A percentile compares a stretch with the other conserved stretches of the same genome.
phyloP scores from a whole-genome alignment of 768 basidiomycete species.

The Russula sp. region DNA sequence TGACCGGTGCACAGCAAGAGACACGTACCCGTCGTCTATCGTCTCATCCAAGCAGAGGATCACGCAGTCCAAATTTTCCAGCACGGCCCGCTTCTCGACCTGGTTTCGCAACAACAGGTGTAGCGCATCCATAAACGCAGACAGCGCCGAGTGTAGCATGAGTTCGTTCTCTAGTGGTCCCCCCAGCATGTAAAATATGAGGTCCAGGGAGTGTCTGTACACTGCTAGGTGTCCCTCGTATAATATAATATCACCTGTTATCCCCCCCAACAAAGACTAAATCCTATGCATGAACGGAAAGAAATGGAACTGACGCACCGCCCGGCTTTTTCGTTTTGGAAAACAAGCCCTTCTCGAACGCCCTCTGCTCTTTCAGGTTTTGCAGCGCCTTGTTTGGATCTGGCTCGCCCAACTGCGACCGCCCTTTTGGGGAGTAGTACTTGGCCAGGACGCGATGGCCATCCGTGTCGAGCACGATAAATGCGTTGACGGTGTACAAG shows the following conservation, averaged over 20 bases:
- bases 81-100: constrained; percentile 88
- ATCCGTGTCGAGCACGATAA: constrained; percentile 92
- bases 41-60: constrained; percentile 93
- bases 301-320: constrained; percentile 44
- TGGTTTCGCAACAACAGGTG: constrained; percentile 83
- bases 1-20: neutral
- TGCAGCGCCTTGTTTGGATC: constrained; percentile 52
- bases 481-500: constrained; percentile 80
- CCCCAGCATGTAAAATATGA: constrained; percentile 91
- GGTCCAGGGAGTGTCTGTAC: constrained; percentile 91
- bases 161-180: constrained; percentile 89
- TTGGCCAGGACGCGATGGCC: constrained; percentile 94
- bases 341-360: constrained; percentile 93
- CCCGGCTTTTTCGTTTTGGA: constrained; percentile 93
- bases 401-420: constrained; percentile 41
- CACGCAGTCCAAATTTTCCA: constrained; percentile 93
- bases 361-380: constrained; percentile 85
- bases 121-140: constrained; percentile 80
- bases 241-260: constrained; percentile 86
- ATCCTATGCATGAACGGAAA: neutral
- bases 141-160: constrained; percentile 84
- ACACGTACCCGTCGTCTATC: constrained; percentile 89
- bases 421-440: constrained; percentile 77
- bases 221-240: constrained; percentile 88
- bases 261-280: neutral